Conservation (phyloP, 345 rosid genomes). For the Eucalyptus regnans region DNA sequence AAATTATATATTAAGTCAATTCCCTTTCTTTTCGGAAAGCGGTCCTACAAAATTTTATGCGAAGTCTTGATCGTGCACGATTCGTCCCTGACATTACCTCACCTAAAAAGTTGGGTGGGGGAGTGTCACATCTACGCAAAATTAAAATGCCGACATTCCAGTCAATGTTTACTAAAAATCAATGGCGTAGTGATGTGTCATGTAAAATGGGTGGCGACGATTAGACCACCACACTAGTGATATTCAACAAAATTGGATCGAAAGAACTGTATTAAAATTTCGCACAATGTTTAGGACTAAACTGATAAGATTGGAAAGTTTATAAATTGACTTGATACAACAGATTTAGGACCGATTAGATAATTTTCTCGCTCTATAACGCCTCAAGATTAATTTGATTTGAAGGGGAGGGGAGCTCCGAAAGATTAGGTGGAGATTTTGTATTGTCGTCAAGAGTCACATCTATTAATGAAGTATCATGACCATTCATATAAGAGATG, state of each 20-base stretch:
- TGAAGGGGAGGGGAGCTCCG: neutral
- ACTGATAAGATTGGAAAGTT: too few species aligned
- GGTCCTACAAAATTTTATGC: neutral
- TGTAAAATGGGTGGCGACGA: rapidly evolving
- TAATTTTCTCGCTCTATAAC: rapidly evolving
- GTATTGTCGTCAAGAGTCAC: rapidly evolving
- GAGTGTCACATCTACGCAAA: too few species aligned
- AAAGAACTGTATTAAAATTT: too few species aligned
- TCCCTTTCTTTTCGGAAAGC: neutral
- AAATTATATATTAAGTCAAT: neutral
- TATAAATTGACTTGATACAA: too few species aligned
- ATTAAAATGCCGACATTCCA: too few species aligned
- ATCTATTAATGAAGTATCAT: neutral
- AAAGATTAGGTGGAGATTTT: neutral
- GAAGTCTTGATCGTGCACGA: neutral
- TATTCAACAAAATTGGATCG: too few species aligned
- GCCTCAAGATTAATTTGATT: too few species aligned
- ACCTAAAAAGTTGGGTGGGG: neutral
- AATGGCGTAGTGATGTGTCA: rapidly evolving
- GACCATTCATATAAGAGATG: neutral
- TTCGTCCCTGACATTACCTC: neutral
- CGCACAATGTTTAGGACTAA: rapidly evolving
- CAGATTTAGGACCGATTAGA: too few species aligned
- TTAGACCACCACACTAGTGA: too few species aligned
- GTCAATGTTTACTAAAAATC: too few species aligned